Percentiles rank a stretch among this genome's conserved stretches.
These are phyloP conservation scores for Poa pratensis DNA, from an alignment of 176 grass and related monocot species.

Conservation along the genomic window DNA sequence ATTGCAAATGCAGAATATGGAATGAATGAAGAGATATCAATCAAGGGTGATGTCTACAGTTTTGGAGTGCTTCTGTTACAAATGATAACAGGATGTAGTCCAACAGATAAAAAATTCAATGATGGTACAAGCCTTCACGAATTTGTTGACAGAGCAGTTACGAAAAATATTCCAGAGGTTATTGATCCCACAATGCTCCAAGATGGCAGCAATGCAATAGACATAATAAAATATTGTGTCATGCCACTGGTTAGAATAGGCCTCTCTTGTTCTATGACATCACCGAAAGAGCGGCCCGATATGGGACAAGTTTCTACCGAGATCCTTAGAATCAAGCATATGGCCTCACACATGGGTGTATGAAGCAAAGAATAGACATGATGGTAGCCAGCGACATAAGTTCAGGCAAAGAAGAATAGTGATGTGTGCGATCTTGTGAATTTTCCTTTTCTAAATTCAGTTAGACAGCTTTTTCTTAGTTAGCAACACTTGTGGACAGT, in stretches of 20 bases:
- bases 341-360: not conserved
- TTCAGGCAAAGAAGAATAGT: not conserved
- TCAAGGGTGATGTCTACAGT: slow-evolving; percentile 43
- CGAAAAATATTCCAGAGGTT: no score
- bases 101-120: slow-evolving; percentile 1
- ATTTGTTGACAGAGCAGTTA: not conserved
- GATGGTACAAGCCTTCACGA: not conserved
- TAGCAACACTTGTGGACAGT: not conserved
- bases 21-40: not conserved
- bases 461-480: not conserved
- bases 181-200: not conserved
- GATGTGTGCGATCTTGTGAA: not conserved
- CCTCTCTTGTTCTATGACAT: slow-evolving; percentile 28
- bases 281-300: not conserved
- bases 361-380: not conserved
- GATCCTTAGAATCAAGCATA: slow-evolving; percentile 42
- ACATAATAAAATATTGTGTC: slow-evolving; percentile 5
- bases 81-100: slow-evolving; percentile 29
- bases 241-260: slow-evolving; percentile 39
- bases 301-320: slow-evolving; percentile 34
- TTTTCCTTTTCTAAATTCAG: not conserved
- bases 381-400: not conserved
- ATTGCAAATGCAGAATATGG: slow-evolving; percentile 40
- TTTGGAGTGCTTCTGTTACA: slow-evolving; percentile 40
- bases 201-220: not conserved